Evolutionary conservation across 2,329 filamentous ascomycete genomes (phyloP), one percentile per base, ranked within the genome.

Genomic region (Sarocladium brachiariae): DNA sequence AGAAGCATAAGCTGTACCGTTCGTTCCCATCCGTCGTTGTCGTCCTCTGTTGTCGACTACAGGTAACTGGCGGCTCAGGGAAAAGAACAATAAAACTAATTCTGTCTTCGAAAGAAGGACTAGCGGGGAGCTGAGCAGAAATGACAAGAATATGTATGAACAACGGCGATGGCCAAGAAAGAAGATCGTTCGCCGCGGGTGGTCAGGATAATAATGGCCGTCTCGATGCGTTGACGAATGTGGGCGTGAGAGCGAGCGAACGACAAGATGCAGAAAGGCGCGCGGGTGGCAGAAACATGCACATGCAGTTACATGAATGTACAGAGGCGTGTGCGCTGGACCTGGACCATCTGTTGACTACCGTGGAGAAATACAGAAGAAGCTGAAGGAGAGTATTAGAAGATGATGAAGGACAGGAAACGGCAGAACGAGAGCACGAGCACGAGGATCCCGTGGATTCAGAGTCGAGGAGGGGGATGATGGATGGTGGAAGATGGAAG

Each of bases 381-480:
- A 33, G 11, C n/a, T 9, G 14, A 45, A 45, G 27, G 23, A 47
- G 43, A 47, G 43, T 14, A 47, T 31, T 14, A n/a, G 21, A 48
- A n/a, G n/a, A n/a, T n/a, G n/a, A n/a, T n/a, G n/a, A n/a, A 48
- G 27, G 39, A 34, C 5, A 16, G 45, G 13, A 7, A 24, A 14
- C 37, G 46, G 18, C 7, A 7, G 13, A 7, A 30, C 27, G 27
- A 30, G 27, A 30, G 27, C 27, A 30, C 13, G 7, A 49, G 31
- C 18, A 19, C 23, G 24, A 35, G 43, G 43, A 47, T 45, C 5
- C 8, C 25, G 21, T 24, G 27, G 6, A 53, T 63, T 35, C 63
- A 25, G 43, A 31, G 16, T 13, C 9, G 39, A 33, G 16, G 33
- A 9, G 18, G n/a, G 27, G 21, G 24, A 14, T 24, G 21, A 18